Base-by-base conservation (phyloP, 352 stramenopile species). In the Pythium brachiatum region DNA sequence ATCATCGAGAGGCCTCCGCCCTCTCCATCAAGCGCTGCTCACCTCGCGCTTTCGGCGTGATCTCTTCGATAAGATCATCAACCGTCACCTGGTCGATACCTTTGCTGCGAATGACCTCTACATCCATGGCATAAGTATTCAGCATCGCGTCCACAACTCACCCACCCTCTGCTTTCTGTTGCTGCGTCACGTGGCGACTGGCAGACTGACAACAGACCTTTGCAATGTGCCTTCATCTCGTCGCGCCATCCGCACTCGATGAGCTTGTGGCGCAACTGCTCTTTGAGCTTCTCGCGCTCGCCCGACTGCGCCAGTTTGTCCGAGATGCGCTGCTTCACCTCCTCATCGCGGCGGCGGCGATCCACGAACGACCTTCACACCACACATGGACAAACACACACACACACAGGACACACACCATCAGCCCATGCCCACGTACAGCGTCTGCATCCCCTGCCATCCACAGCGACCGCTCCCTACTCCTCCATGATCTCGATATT, bases 11-110 rank as follows among this genome's bases (percentile, higher is more conserved):
- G 23, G 15, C 26, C 31, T 16, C 29, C 8, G 2, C 27, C 18
- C 26, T 6, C 18, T 44, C 20, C 32, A 53, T 66, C 16, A 39
- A 32, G 11, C 20, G 25, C 21, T 34, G 55, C 54, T 23, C 39
- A 92, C 83, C 80, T 84, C 83, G 75, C 51, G 85, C 92, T 76
- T 84, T 83, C 12, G 90, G 93, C 18, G 89, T 97, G 59, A 98
- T 96, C 63, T 97, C 89, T 26, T 94, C 82, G 20, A 98, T 87
- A 46, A 98, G 72, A 64, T 98, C 92, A 62, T 98, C 94, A 38
- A 98, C 90, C 0, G 91, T 98, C 53, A 98, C 95, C 70, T 97
- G 89, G 62, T 98, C 88, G 55, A 98, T 91, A 21, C 92, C 94
- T 61, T 98, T 98, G 64, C 74, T 95, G 52, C 89, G 77, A 62